Evolutionary conservation across 306 rosid species (phyloP).

Genomic region (Gleditsia sinensis): DNA sequence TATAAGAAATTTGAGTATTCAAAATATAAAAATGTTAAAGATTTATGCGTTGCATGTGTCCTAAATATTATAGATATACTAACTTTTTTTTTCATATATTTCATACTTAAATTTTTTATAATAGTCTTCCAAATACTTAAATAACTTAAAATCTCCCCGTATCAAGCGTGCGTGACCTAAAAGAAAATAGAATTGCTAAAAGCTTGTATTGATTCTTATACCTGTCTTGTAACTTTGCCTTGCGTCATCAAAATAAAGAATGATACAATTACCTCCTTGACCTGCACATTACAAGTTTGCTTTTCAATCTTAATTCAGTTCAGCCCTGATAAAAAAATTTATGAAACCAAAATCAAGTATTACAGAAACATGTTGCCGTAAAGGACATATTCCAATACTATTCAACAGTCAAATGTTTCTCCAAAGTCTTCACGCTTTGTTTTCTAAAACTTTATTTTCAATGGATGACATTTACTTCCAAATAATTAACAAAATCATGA

Average conservation of each 20-base stretch:
- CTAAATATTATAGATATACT: no score
- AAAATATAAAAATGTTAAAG: no score
- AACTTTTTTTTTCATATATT: no score
- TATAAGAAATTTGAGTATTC: no score
- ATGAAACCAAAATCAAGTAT: conserved; percentile 4
- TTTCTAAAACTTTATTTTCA: conserved; percentile 3
- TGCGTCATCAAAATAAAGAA: conserved; percentile 94
- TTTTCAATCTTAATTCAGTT: neutral
- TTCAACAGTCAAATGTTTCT: neutral
- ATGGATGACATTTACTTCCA: no score
- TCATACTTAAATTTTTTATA: no score
- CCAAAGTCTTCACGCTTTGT: conserved; percentile 4
- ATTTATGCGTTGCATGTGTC: no score
- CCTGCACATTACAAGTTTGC: conserved; percentile 55
- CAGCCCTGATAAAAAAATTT: neutral
- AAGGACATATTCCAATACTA: neutral
- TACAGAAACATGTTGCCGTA: neutral
- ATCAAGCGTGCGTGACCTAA: no score
- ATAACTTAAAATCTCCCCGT: no score
- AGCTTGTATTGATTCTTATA: conserved; percentile 27
- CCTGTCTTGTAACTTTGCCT: conserved; percentile 85
- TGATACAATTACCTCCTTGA: conserved; percentile 88
- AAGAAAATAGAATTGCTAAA: conserved; percentile 22
- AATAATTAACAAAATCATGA: neutral
- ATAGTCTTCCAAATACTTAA: no score